These are phyloP conservation scores for Solanum sparsipilum DNA, from an alignment of 257 asterid species.

Conservation along the genomic window DNA sequence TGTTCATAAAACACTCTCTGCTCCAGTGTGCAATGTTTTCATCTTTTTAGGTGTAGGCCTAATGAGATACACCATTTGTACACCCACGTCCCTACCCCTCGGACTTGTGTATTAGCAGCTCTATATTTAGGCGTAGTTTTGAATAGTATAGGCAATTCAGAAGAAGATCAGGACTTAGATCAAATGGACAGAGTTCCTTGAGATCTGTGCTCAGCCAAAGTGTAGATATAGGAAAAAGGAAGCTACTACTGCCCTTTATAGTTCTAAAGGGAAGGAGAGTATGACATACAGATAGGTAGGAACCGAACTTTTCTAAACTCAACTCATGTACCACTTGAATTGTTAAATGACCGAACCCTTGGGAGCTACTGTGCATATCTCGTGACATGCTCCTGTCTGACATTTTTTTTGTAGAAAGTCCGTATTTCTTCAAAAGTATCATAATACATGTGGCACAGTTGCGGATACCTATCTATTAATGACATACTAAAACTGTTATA, in stretches of 20 bases:
- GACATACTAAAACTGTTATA: background rate
- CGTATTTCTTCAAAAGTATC: background rate
- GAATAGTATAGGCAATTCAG: background rate
- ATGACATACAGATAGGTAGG: background rate
- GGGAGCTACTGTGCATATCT: background rate
- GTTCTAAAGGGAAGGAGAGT: background rate
- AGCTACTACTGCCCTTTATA: background rate
- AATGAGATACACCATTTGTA: background rate
- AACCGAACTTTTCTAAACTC: background rate
- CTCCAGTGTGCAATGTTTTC: background rate
- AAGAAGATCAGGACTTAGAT: background rate
- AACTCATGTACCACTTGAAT: background rate
- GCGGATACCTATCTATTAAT: background rate
- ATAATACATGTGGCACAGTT: background rate
- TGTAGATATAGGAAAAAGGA: background rate
- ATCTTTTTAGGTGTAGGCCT: background rate
- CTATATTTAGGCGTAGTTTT: background rate
- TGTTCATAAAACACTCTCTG: background rate
- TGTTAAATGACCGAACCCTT: background rate
- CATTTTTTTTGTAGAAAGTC: background rate
- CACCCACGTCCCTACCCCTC: background rate
- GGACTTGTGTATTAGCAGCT: background rate
- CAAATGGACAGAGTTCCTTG: background rate
- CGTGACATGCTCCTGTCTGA: background rate
- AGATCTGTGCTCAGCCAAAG: background rate